Evolutionary conservation across 805 yeast genomes (phyloP), one percentile per base, ranked within the genome.

Genomic region (Starmerella sp.): DNA sequence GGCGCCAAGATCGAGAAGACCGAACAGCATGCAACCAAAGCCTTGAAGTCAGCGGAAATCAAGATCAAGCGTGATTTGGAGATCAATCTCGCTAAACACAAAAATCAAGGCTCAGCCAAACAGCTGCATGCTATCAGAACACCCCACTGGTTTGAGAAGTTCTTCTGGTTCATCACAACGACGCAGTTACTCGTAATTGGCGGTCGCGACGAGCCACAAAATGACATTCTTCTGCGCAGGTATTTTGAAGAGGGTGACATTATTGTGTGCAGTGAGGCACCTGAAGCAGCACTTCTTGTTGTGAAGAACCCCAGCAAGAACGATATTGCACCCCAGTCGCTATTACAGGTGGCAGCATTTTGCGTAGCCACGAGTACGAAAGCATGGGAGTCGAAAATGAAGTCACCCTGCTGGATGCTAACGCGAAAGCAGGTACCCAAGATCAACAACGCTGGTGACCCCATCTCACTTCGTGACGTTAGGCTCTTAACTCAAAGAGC

Each of bases 141-240:
- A 5, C 88, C 87, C 48, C 83, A 75, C 66, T 90, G 96, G 86
- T 93, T 93, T 71, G 98, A 93, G 66, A 93, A 91, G 68, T 91
- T 83, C 68, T 81, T 76, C 64, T 93, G 98, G 98, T 93, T 93
- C 65, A 74, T 90, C n/a, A 79, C 96, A 0, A 81, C 83, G 60
- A 50, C 56, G n/a, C 90, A 93, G 0, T 89, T 85, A 65, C 71
- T 93, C 50, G 85, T 95, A 56, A 69, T 93, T 53, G 88, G 90
- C 48, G 97, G 97, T 1, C 80, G 88, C 59, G 96, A 93, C 66
- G 78, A 75, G 28, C 67, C 79, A 5, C 97, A 91, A 66, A 76
- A 80, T 5, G 96, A 90, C 63, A 77, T 86, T 72, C 78, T 93
- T 31, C 85, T 84, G 64, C 82, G 83, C 62, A 78, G 88, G 53